phyloP scores from a whole-genome alignment of 345 rosid genomes.

The Raphanus sativus region DNA sequence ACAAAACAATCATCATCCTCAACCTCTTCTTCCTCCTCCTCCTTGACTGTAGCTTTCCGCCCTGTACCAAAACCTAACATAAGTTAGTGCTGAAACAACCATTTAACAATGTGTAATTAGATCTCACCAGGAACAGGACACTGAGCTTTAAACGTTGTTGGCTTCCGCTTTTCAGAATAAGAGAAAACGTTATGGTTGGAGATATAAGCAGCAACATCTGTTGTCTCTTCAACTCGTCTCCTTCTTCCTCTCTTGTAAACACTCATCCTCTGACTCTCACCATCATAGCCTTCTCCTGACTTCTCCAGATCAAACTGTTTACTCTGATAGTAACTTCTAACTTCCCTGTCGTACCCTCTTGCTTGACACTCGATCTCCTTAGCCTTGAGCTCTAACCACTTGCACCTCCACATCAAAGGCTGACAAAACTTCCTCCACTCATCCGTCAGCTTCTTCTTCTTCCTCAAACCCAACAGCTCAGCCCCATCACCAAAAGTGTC shows the following conservation, averaged over 20 bases:
- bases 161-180: constrained; percentile 58
- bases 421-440: constrained; percentile 63
- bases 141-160: constrained; percentile 39
- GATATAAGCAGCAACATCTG: constrained; percentile 56
- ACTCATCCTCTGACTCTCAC: constrained; percentile 37
- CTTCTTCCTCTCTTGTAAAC: constrained; percentile 63
- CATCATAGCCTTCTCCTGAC: constrained; percentile 41
- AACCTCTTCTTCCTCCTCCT: constrained; percentile 28
- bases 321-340: constrained; percentile 43
- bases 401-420: constrained; percentile 77
- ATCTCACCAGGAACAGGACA: constrained; percentile 39
- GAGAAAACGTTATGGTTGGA: constrained; percentile 61
- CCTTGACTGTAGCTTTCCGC: constrained; percentile 34
- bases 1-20: constrained; percentile 42
- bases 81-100: background rate
- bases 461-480: constrained; percentile 42
- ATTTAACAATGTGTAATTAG: background rate
- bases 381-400: constrained; percentile 70
- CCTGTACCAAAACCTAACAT: constrained; percentile 35
- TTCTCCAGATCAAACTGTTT: constrained; percentile 48
- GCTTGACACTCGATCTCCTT: constrained; percentile 57
- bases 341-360: constrained; percentile 52
- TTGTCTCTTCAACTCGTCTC: constrained; percentile 63
- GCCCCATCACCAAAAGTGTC: constrained; percentile 14
- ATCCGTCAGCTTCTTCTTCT: constrained; percentile 70